These are phyloP conservation scores for Daphne laureola DNA, from an alignment of 441 rosid species.

Conservation along the genomic window DNA sequence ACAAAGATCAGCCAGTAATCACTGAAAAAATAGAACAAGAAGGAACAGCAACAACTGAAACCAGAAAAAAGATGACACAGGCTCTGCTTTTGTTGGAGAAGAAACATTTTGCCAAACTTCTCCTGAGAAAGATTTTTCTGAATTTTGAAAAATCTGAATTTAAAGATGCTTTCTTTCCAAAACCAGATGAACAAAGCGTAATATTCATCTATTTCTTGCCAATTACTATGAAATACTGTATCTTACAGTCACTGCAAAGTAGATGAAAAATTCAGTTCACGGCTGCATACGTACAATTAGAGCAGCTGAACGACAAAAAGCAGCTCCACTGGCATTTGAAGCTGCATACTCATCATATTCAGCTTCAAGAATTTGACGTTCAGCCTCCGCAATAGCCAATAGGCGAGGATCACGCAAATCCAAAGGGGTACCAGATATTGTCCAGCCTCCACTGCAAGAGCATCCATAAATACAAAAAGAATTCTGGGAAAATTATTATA, in stretches of 20 bases:
- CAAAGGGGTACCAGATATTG: conserved; percentile 75
- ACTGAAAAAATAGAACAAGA: neutral
- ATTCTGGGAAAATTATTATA: neutral
- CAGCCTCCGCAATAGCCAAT: conserved; percentile 88
- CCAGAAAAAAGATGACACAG: neutral
- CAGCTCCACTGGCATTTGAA: conserved; percentile 84
- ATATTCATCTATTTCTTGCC: too few relatives aligned
- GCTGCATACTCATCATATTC: conserved; percentile 83
- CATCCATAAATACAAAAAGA: conserved; percentile 13
- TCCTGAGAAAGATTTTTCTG: too few relatives aligned
- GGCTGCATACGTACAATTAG: conserved; percentile 48
- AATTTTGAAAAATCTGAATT: too few relatives aligned
- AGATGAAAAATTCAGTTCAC: neutral
- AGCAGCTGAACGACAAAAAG: conserved; percentile 93
- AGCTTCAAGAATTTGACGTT: conserved; percentile 67
- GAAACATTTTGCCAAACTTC: too few relatives aligned
- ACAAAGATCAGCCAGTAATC: neutral
- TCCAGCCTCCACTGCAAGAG: conserved; percentile 82
- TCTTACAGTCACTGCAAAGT: neutral
- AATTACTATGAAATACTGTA: too few relatives aligned
- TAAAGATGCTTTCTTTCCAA: too few relatives aligned
- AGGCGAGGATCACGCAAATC: conserved; percentile 82
- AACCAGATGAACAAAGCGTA: too few relatives aligned
- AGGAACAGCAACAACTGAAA: neutral
- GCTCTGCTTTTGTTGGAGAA: too few relatives aligned